Percentiles rank a stretch among this genome's conserved stretches.
phyloP scores from a whole-genome alignment of 768 basidiomycete species.

The Calocybe cyanea region DNA sequence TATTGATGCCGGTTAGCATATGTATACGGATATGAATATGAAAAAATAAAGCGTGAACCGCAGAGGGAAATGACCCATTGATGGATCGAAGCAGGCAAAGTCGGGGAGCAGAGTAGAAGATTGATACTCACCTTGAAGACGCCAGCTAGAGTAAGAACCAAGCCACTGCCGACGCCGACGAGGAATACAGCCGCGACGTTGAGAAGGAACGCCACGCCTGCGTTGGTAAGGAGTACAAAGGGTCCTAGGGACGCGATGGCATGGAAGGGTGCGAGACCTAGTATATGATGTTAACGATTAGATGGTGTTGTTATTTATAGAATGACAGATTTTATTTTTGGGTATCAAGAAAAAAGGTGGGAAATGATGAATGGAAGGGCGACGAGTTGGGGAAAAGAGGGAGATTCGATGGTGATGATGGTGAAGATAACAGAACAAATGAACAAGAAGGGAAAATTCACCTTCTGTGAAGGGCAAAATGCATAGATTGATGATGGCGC shows the following conservation, averaged over 20 bases:
- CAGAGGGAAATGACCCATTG: no score
- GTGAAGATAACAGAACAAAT: not conserved
- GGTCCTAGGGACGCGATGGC: slow-evolving; percentile 65
- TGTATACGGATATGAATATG: not conserved
- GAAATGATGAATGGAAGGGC: not conserved
- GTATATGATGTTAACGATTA: not conserved
- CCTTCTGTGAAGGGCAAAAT: slow-evolving; percentile 93
- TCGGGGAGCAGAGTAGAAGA: not conserved
- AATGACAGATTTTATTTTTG: not conserved
- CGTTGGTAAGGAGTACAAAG: slow-evolving; percentile 76
- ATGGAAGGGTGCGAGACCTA: slow-evolving; percentile 68
- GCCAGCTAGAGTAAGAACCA: slow-evolving; percentile 89
- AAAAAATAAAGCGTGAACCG: not conserved
- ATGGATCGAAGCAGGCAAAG: no score
- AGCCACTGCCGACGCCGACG: slow-evolving; percentile 81
- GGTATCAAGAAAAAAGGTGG: not conserved
- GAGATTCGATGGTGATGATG: no score
- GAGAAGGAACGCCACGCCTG: slow-evolving; percentile 79
- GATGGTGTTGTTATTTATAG: no score
- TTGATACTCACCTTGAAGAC: slow-evolving; percentile 72
- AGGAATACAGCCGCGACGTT: slow-evolving; percentile 95
- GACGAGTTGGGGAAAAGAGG: no score
- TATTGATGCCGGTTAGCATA: not conserved
- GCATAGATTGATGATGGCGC: slow-evolving; percentile 82
- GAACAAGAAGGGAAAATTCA: not conserved